phyloP scores from a whole-genome alignment of 225 moss, liverwort and hornwort species.

The Sphagnum contortum region DNA sequence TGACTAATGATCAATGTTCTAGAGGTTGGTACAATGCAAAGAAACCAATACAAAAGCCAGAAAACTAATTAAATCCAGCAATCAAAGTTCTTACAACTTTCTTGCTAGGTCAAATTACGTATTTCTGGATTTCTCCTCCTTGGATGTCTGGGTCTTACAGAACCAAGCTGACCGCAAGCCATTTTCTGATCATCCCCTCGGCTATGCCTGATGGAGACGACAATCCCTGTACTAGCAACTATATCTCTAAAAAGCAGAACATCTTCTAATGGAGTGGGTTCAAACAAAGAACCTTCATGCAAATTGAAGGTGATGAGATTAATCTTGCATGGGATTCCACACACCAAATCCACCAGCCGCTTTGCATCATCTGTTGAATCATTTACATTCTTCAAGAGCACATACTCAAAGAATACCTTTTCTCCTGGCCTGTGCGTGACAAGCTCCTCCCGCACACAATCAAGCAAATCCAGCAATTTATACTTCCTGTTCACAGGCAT shows the following conservation, averaged over 20 bases:
- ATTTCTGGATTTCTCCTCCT: conserved; percentile 23
- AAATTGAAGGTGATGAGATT: conserved; percentile 80
- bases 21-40: too few species aligned
- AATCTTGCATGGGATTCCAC: conserved; percentile 70
- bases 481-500: conserved; percentile 91
- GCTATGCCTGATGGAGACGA: conserved; percentile 62
- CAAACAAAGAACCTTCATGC: conserved; percentile 64
- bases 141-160: conserved; percentile 23
- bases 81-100: too few species aligned
- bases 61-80: too few species aligned
- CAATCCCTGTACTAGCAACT: conserved; percentile 50
- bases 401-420: conserved; percentile 60
- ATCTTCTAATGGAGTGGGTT: conserved; percentile 33
- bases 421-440: conserved; percentile 28
- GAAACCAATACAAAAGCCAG: too few species aligned
- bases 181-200: conserved; percentile 90
- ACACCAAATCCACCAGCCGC: conserved; percentile 58
- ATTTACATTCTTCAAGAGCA: conserved; percentile 74
- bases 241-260: conserved; percentile 65
- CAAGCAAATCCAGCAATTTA: conserved; percentile 37
- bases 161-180: conserved; percentile 84
- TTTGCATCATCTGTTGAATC: conserved; percentile 63
- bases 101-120: conserved; percentile 11
- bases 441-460: conserved; percentile 55
- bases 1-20: too few species aligned